Base-by-base conservation (phyloP, 345 rosid species). In the Jatropha curcas region DNA sequence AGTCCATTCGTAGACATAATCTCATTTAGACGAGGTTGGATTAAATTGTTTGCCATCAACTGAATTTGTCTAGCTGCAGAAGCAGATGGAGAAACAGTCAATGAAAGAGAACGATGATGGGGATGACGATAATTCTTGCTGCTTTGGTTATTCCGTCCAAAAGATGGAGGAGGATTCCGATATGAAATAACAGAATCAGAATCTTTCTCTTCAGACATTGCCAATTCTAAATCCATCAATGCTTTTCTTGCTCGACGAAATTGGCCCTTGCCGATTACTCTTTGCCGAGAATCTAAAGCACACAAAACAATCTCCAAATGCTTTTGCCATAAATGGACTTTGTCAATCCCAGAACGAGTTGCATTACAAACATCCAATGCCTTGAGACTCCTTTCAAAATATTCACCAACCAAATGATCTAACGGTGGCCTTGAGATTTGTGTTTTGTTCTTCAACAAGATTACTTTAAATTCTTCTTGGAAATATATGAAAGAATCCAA, bases 281-380 rank as follows among this genome's bases (percentile, higher is more conserved):
- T 76, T 43, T 67, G 76, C 27, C 27, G 43, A 34, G 76, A 57
- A 43, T 53, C 77, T 56, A 94, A 89, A 11, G 87, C 82, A 55
- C 81, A 76, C 60, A 75, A 35, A 3, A 89, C 94, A 58, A 92
- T 89, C 77, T 92, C 98, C 67, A 88, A 31, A 12, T 88, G 86
- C 80, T 83, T 92, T 81, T 79, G 80, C 96, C 94, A 90, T 50
- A 79, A 86, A 51, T 88, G 85, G 79, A 92, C 84, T 82, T 83
- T 96, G 57, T 90, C 92, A 71, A 89, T 84, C 16, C 96, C 98
- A 58, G 88, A 94, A n/a, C 98, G 87, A 43, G 87, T 80, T 14
- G 96, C 98, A 83, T 90, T 92, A 67, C 96, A 90, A 27, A 92
- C 90, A 22, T 92, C 96, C 4, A 90, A 90, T 34, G 98, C 94